A percentile compares a stretch with the other conserved stretches of the same genome.
Conservation (phyloP, 2,329 filamentous ascomycete genomes). For the Claviceps purpurea region DNA sequence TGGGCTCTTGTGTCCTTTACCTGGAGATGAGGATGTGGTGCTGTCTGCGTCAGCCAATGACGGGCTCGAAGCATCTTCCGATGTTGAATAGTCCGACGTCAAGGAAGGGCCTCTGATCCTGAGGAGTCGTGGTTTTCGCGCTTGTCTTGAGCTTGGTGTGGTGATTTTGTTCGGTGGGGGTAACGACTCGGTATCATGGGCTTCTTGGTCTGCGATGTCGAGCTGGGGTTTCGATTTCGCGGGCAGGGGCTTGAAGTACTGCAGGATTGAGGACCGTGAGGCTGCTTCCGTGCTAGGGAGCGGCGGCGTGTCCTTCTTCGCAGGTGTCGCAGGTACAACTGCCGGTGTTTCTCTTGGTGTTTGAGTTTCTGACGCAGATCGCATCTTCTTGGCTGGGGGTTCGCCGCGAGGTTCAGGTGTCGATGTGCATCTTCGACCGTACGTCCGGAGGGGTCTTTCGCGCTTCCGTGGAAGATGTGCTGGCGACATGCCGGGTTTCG, state of each 20-base stretch:
- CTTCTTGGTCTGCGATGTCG: neutral
- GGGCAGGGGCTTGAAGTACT: conserved; percentile 26
- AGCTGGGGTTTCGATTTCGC: neutral
- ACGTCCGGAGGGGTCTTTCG: conserved; percentile 25
- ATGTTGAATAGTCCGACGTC: conserved; percentile 3
- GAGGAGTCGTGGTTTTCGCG: conserved; percentile 16
- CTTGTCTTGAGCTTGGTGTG: conserved; percentile 2
- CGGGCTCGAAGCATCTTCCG: conserved; percentile 1
- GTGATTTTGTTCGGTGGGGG: conserved; percentile 7
- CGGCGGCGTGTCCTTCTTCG: neutral
- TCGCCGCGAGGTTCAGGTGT: conserved; percentile 14
- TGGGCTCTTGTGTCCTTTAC: neutral
- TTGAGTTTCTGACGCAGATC: conserved; percentile 2
- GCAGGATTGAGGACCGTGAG: conserved; percentile 22
- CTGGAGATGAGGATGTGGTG: neutral
- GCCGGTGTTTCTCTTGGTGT: neutral
- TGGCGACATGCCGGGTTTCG: conserved; percentile 14
- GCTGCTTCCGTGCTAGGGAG: neutral
- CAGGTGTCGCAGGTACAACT: neutral
- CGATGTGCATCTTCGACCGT: conserved; percentile 21
- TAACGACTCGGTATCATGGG: conserved; percentile 5
- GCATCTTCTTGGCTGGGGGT: conserved; percentile 15
- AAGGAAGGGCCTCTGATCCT: conserved; percentile 14
- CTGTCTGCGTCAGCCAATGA: neutral
- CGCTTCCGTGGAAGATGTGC: conserved; percentile 15